A percentile compares a stretch with the other conserved stretches of the same genome.
These are phyloP conservation scores for Bruguiera hainesii DNA, from an alignment of 441 rosid species.

Conservation along the genomic window DNA sequence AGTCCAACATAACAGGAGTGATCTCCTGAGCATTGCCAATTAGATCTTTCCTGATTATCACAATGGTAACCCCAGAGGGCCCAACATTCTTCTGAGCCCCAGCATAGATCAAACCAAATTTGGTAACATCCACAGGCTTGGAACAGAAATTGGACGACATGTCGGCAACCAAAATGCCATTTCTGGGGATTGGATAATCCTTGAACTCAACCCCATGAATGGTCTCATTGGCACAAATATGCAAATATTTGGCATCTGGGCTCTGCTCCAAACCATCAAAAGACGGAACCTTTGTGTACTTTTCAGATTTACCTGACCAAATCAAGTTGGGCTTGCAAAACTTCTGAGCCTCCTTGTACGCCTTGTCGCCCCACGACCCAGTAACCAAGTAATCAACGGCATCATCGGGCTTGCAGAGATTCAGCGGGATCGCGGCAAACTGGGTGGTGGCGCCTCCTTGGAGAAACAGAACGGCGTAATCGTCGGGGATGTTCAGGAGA, in stretches of 20 bases:
- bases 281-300: conserved; percentile 64
- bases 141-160: conserved; percentile 97
- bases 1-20: conserved; percentile 92
- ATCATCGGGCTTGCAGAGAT: conserved; percentile 59
- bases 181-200: conserved; percentile 58
- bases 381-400: conserved; percentile 83
- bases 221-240: conserved; percentile 91
- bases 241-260: conserved; percentile 71
- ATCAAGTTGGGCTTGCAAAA: conserved; percentile 60
- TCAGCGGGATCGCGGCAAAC: conserved; percentile 83
- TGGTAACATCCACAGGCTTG: conserved; percentile 84
- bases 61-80: conserved; percentile 93
- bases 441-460: conserved; percentile 99
- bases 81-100: conserved; percentile 98
- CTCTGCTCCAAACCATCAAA: conserved; percentile 56
- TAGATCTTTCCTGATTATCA: conserved; percentile 74
- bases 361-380: conserved; percentile 98
- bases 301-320: conserved; percentile 91
- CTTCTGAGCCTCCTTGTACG: conserved; percentile 76
- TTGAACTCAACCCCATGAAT: conserved; percentile 95
- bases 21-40: conserved; percentile 64
- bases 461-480: conserved; percentile 79
- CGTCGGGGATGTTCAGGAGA: conserved; percentile 57
- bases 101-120: conserved; percentile 82
- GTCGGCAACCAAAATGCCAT: conserved; percentile 69